These are phyloP conservation scores for Peronospora destructor DNA, from an alignment of 352 stramenopile genomes.

Conservation along the genomic window DNA sequence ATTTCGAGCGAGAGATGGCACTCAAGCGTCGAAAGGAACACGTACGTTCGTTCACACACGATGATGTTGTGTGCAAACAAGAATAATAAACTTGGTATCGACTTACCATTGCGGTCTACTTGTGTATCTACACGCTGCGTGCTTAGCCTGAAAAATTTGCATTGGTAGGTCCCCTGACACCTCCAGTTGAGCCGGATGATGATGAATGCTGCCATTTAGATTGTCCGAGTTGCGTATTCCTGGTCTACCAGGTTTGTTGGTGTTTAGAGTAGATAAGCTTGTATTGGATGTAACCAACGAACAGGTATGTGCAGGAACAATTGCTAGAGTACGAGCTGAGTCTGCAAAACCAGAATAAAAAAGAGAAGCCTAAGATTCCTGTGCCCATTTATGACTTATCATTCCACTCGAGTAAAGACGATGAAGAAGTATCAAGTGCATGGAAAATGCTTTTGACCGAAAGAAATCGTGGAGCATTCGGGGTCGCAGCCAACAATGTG, in stretches of 20 bases:
- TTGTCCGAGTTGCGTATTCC: slow-evolving; percentile 82
- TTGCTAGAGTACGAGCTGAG: slow-evolving; percentile 78
- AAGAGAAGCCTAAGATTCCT: slow-evolving; percentile 24
- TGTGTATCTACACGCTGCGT: background rate
- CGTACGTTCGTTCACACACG: slow-evolving; percentile 17
- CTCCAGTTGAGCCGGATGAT: slow-evolving; percentile 57
- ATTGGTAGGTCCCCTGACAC: slow-evolving; percentile 32
- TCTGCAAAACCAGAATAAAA: slow-evolving; percentile 25
- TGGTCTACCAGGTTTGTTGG: slow-evolving; percentile 70
- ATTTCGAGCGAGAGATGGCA: slow-evolving; percentile 80
- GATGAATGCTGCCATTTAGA: slow-evolving; percentile 81
- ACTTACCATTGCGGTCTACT: slow-evolving; percentile 1
- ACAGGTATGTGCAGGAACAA: slow-evolving; percentile 46
- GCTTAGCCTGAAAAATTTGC: slow-evolving; percentile 19
- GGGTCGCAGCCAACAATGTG: slow-evolving; percentile 44
- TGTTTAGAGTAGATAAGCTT: background rate
- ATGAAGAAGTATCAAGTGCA: slow-evolving; percentile 17
- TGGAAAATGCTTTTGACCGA: slow-evolving; percentile 31
- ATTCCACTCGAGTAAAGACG: slow-evolving; percentile 38
- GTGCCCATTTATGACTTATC: slow-evolving; percentile 42
- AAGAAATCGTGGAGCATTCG: slow-evolving; percentile 42
- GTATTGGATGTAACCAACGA: background rate
- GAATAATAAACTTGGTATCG: background rate
- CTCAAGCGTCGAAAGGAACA: slow-evolving; percentile 46
- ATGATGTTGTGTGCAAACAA: background rate